Conservation (phyloP, 768 basidiomycete genomes). For the Amanita subjunquillea region DNA sequence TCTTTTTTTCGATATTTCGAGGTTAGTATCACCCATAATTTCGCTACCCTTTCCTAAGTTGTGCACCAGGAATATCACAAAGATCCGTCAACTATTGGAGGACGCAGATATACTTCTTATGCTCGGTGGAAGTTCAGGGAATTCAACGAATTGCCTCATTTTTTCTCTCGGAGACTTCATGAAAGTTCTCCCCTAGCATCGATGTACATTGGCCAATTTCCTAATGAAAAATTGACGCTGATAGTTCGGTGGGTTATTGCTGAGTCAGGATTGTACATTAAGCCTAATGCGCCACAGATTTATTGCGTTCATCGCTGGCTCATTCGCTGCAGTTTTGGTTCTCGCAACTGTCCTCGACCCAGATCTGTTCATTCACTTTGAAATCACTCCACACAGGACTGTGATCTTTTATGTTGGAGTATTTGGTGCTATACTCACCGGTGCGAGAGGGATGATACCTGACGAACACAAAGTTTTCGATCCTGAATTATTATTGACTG, state of each 20-base stretch:
- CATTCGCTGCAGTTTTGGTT: constrained; percentile 91
- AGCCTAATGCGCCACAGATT: constrained; percentile 43
- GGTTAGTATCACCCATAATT: constrained; percentile 32
- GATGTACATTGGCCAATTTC: constrained; percentile 97
- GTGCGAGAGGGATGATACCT: constrained; percentile 90
- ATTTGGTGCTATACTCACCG: constrained; percentile 82
- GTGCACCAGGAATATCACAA: constrained; percentile 87
- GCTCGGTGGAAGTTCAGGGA: constrained; percentile 99
- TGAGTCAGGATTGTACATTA: background rate
- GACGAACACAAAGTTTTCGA: constrained; percentile 92
- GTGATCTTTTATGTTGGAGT: constrained; percentile 88
- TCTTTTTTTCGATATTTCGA: constrained; percentile 99
- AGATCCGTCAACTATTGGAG: constrained; percentile 91
- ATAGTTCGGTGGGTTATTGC: constrained; percentile 65
- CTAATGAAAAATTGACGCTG: constrained; percentile 85
- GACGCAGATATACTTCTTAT: constrained; percentile 86
- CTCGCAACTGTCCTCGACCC: constrained; percentile 90
- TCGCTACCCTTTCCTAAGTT: constrained; percentile 6
- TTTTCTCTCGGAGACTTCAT: constrained; percentile 79
- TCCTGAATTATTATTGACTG: constrained; percentile 85
- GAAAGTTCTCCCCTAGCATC: constrained; percentile 85
- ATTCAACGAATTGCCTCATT: constrained; percentile 95
- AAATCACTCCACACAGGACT: constrained; percentile 88
- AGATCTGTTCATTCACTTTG: constrained; percentile 87
- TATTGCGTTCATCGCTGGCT: constrained; percentile 91